A percentile compares a stretch with the other conserved stretches of the same genome.
Conservation (phyloP, 2,329 filamentous ascomycete species). For the Salinomyces thailandicus region DNA sequence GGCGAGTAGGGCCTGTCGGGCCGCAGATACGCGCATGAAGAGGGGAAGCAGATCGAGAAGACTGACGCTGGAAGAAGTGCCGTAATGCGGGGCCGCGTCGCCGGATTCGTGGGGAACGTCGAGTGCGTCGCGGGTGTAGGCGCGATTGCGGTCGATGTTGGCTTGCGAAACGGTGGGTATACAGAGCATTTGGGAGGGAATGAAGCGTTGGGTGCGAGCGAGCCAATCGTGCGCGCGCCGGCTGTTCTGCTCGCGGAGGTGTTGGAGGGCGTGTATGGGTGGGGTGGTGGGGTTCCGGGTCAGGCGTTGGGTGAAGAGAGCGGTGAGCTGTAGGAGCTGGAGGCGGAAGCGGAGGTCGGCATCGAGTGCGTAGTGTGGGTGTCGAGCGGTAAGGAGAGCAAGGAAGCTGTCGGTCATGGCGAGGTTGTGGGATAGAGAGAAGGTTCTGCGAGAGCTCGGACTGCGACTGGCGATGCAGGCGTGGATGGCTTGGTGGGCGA, state of each 20-base stretch:
- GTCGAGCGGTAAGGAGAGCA: constrained; percentile 31
- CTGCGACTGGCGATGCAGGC: constrained; percentile 27
- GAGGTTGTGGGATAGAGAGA: constrained; percentile 9
- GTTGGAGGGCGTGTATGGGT: constrained; percentile 24
- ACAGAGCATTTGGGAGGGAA: constrained; percentile 8
- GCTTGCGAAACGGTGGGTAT: background rate
- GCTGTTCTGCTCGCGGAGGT: constrained; percentile 29
- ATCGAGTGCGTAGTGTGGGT: constrained; percentile 27
- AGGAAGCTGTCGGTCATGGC: constrained; percentile 32
- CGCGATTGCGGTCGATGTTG: constrained; percentile 17
- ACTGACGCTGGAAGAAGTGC: constrained; percentile 24
- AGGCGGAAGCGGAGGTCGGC: constrained; percentile 38
- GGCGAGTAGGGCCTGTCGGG: constrained; percentile 17
- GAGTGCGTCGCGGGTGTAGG: constrained; percentile 12
- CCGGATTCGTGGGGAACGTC: constrained; percentile 15
- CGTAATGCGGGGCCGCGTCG: constrained; percentile 24
- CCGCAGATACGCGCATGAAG: constrained; percentile 40
- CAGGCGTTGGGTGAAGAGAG: constrained; percentile 35
- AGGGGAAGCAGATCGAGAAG: constrained; percentile 35
- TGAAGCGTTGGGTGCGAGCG: constrained; percentile 8
- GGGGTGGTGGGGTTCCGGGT: constrained; percentile 30
- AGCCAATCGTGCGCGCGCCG: constrained; percentile 24
- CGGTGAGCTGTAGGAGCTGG: constrained; percentile 37
- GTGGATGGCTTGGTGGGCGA: constrained; percentile 38
- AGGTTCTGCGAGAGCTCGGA: constrained; percentile 1